These are phyloP conservation scores for Fusarium acutatum DNA, from an alignment of 2,329 filamentous ascomycete genomes.

Conservation along the genomic window DNA sequence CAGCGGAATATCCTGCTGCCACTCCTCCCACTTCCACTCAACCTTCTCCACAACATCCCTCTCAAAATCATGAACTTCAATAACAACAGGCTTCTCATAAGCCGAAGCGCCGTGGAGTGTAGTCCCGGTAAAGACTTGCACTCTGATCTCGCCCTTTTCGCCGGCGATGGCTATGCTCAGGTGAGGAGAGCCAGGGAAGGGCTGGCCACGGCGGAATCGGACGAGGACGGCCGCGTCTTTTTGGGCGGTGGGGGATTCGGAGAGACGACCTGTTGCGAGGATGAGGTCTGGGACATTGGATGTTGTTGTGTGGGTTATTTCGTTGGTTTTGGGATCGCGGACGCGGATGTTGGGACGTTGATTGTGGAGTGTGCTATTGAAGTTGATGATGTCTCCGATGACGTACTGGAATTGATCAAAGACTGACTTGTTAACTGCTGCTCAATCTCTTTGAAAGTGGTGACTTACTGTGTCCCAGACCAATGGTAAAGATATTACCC, in stretches of 20 bases:
- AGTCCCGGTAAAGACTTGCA: constrained; percentile 45
- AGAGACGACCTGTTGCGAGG: constrained; percentile 49
- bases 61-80: constrained; percentile 61
- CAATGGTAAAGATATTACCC: constrained; percentile 55
- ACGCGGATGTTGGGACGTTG: constrained; percentile 54
- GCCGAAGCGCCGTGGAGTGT: constrained; percentile 39
- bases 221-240: constrained; percentile 53
- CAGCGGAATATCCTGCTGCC: constrained; percentile 56
- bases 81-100: constrained; percentile 51
- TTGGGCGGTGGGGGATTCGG: constrained; percentile 31
- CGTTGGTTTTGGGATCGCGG: constrained; percentile 42
- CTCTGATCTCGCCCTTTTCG: constrained; percentile 59
- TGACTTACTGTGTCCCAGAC: constrained; percentile 52
- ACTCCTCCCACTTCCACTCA: constrained; percentile 55
- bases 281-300: constrained; percentile 57
- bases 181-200: constrained; percentile 56
- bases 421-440: constrained; percentile 38
- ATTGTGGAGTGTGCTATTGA: constrained; percentile 53
- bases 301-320: constrained; percentile 44
- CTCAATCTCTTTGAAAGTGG: fast-evolving
- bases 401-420: constrained; percentile 57
- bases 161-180: constrained; percentile 62
- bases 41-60: constrained; percentile 55
- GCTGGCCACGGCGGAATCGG: constrained; percentile 57
- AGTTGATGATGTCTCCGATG: constrained; percentile 54